Evolutionary conservation across 257 asterid genomes (phyloP).

Genomic region (Solanum corneliomulleri): DNA sequence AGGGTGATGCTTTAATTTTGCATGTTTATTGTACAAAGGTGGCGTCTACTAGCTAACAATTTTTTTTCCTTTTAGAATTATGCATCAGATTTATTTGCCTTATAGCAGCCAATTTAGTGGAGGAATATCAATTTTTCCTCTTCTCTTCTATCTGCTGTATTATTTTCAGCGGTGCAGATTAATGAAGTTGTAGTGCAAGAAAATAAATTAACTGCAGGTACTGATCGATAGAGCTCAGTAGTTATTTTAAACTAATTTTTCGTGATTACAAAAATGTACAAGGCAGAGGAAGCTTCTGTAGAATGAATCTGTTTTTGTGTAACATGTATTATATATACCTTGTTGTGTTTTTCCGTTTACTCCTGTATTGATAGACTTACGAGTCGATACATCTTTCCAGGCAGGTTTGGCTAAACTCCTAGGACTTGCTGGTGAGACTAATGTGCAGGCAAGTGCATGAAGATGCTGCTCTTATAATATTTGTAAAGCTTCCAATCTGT

Average conservation of each 20-base stretch:
- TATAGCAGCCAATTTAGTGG: background rate
- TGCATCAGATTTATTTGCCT: background rate
- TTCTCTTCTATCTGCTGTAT: background rate
- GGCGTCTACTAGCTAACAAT: background rate
- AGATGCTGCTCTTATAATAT: background rate
- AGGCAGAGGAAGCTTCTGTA: background rate
- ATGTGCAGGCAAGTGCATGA: constrained; percentile 63
- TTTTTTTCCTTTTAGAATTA: background rate
- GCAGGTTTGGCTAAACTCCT: constrained; percentile 95
- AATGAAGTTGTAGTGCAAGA: background rate
- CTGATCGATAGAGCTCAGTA: background rate
- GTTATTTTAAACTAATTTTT: background rate
- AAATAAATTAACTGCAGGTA: background rate
- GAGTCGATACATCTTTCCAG: constrained; percentile 25
- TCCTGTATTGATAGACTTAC: background rate
- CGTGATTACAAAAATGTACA: background rate
- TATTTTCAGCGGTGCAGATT: background rate
- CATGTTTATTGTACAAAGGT: background rate
- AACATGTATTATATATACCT: background rate
- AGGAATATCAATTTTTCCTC: background rate
- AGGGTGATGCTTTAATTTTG: background rate
- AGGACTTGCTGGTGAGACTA: constrained; percentile 97
- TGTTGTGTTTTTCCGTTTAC: background rate
- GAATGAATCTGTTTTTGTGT: background rate
- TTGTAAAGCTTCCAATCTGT: background rate